These are phyloP conservation scores for Thinopyrum elongatum DNA, from an alignment of 176 grass and related monocot genomes.

Conservation along the genomic window DNA sequence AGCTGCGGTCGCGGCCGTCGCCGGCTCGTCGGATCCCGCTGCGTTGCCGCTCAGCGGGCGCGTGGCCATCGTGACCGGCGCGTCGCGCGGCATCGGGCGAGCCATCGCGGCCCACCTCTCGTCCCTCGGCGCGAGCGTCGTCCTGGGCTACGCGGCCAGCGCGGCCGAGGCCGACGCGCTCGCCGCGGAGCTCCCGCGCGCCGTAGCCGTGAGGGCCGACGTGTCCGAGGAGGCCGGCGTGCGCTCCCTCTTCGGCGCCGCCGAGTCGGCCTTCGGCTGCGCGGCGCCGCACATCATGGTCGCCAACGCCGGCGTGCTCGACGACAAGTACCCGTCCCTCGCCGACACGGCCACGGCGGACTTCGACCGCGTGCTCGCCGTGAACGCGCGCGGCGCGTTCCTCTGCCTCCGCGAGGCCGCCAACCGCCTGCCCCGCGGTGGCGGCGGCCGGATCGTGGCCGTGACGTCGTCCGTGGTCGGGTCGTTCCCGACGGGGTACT, in stretches of 20 bases:
- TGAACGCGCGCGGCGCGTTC: conserved; percentile 70
- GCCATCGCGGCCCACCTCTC: conserved; percentile 4
- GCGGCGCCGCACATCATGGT: not conserved
- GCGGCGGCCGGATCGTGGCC: conserved; percentile 66
- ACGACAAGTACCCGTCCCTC: conserved; percentile 5
- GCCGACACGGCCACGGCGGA: conserved; percentile 31
- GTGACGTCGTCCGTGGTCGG: conserved; percentile 55
- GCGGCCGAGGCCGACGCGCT: not conserved
- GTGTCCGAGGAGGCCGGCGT: not conserved
- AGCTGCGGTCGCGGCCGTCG: not conserved
- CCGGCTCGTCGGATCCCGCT: not conserved
- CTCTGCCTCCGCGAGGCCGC: conserved; percentile 75
- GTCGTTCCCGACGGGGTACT: conserved; percentile 37
- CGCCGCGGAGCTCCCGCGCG: not conserved
- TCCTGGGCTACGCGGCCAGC: not conserved
- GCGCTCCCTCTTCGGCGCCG: not conserved
- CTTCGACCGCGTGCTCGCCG: conserved; percentile 44
- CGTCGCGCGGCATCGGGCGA: not conserved
- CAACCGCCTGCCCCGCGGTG: conserved; percentile 45
- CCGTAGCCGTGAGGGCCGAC: not conserved
- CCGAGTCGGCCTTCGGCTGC: not conserved
- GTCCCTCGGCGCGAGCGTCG: conserved; percentile 2
- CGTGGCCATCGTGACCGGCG: conserved; percentile 15
- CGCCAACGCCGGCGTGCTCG: conserved; percentile 15
- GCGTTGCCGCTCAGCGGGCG: not conserved